These are phyloP conservation scores for Penicillium sp. DNA, from an alignment of 2,329 filamentous ascomycete species.

Conservation along the genomic window DNA sequence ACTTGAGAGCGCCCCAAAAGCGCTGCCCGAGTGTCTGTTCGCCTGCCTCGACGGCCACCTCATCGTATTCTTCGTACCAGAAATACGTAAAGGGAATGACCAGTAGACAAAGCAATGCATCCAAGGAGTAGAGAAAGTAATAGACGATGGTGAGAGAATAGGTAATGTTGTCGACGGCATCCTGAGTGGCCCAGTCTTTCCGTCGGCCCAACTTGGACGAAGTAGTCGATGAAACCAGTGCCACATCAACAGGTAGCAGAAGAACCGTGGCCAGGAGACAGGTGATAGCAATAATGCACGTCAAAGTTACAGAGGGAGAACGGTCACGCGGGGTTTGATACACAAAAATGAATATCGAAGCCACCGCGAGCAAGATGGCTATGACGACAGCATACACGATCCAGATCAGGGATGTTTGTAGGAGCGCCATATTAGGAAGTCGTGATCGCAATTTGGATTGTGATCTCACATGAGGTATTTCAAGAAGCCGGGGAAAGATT, in stretches of 20 bases:
- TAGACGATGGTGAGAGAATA: conserved; percentile 83
- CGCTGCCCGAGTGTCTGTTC: conserved; percentile 68
- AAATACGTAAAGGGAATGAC: conserved; percentile 97
- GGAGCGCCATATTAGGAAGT: conserved; percentile 57
- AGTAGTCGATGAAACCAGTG: conserved; percentile 85
- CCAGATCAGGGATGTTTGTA: conserved; percentile 93
- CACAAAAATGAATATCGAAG: conserved; percentile 81
- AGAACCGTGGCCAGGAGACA: conserved; percentile 87
- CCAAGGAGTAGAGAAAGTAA: conserved; percentile 87
- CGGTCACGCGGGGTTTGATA: conserved; percentile 90
- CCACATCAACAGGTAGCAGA: conserved; percentile 90
- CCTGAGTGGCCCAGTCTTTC: conserved; percentile 91
- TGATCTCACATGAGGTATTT: conserved; percentile 13
- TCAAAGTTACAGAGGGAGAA: conserved; percentile 73
- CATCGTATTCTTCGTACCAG: conserved; percentile 96
- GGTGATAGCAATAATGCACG: conserved; percentile 84
- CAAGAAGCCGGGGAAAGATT: not conserved
- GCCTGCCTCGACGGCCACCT: conserved; percentile 78
- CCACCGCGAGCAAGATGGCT: conserved; percentile 69
- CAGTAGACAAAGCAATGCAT: conserved; percentile 82
- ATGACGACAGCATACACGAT: conserved; percentile 84
- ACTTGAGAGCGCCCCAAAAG: conserved; percentile 83
- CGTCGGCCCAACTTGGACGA: conserved; percentile 72
- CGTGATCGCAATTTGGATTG: conserved; percentile 5
- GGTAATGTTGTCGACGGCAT: conserved; percentile 73